Percentiles rank a stretch among this genome's conserved stretches.
Evolutionary conservation across 2,329 filamentous ascomycete species (phyloP).

Genomic region (Pestalotiopsis sp.): DNA sequence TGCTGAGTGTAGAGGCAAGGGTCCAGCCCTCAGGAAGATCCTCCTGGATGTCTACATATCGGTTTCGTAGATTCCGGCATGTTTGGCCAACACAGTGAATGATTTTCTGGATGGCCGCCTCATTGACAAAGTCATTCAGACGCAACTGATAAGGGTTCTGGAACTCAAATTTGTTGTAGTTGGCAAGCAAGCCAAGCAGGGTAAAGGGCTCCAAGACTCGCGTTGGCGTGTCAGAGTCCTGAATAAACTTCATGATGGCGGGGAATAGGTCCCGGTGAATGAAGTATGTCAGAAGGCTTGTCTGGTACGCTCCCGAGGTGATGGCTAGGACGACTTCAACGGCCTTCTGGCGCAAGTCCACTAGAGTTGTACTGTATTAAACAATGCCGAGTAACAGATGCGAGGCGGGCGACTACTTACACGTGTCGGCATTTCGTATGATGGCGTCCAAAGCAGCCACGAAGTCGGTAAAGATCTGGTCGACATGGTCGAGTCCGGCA

Average conservation of each 20-base stretch:
- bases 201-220: slow-evolving; percentile 75
- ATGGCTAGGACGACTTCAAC: slow-evolving; percentile 81
- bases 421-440: slow-evolving; percentile 73
- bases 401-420: slow-evolving; percentile 49
- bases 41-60: slow-evolving; percentile 85
- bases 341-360: slow-evolving; percentile 76
- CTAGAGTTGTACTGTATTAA: slow-evolving; percentile 41
- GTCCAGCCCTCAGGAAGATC: slow-evolving; percentile 91
- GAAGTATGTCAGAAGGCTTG: slow-evolving; percentile 90
- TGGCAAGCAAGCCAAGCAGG: slow-evolving; percentile 83
- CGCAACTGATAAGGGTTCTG: slow-evolving; percentile 94
- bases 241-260: slow-evolving; percentile 90
- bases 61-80: slow-evolving; percentile 68
- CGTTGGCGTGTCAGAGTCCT: slow-evolving; percentile 70
- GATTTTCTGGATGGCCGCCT: slow-evolving; percentile 81
- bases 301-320: slow-evolving; percentile 93
- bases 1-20: slow-evolving; percentile 75
- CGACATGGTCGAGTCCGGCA: slow-evolving; percentile 86
- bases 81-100: slow-evolving; percentile 75
- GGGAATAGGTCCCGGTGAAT: slow-evolving; percentile 94
- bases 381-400: neutral
- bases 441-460: slow-evolving; percentile 80
- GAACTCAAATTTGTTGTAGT: slow-evolving; percentile 99
- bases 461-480: slow-evolving; percentile 85
- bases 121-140: slow-evolving; percentile 94